Base-by-base conservation (phyloP, 1,139 yeast genomes). In the Blastobotrys raffinosifermentans region DNA sequence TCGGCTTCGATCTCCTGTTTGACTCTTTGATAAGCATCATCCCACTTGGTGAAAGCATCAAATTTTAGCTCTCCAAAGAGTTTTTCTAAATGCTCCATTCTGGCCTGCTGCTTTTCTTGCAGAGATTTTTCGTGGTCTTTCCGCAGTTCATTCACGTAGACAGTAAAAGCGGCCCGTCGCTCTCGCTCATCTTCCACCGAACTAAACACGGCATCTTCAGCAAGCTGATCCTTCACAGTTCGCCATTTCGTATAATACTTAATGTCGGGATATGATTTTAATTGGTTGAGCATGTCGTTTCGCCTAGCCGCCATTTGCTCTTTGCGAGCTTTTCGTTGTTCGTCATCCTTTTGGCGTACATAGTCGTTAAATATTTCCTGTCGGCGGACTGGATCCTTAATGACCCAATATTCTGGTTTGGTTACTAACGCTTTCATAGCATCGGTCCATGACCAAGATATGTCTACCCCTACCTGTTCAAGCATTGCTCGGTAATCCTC, bases 381-480 rank as follows among this genome's bases (percentile, higher is more conserved):
- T 36, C 93, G 70, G 43, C 67, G 66, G 6, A 79, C 51, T 0
- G 95, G 71, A 49, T 79, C 82, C 4, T 66, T 61, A 1, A 86
- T 61, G 1, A 69, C 62, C 93, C 94, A 85, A 54, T 85, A 89
- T 13, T 76, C 66, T 0, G 80, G 76, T 39, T 79, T 76, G 5
- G 57, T 60, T 13, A 83, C 69, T 41, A 80, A 66, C 19, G 66
- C 69, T n/a, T 73, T 63, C 66, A 87, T 77, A 0, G 80, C 82
- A 40, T 68, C 67, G 39, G 73, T 75, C 60, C 86, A 87, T 0
- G 93, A 70, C 89, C 91, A 83, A 0, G 84, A 73, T 0, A 82
- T 71, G 52, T 80, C 87, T 2, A 85, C 83, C 5, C 68, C 62
- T 29, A 68, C 58, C 1, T 70, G 73, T 26, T 63, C 57, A 14